Evolutionary conservation across 257 asterid species (phyloP), one percentile per base, ranked within the genome.

Genomic region (Gentiana straminea): DNA sequence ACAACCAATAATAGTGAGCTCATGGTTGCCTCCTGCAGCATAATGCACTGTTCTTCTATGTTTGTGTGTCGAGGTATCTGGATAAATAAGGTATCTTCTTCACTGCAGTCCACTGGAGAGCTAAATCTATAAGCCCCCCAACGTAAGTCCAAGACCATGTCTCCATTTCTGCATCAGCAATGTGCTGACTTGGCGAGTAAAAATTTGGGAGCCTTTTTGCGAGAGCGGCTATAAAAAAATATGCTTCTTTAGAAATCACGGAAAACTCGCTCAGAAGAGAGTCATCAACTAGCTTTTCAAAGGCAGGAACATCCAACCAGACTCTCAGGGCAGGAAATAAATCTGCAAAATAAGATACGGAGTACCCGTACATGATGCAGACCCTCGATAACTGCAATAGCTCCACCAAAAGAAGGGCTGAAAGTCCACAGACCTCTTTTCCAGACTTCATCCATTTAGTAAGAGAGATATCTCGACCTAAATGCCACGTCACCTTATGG

Each of bases 301-400:
- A 60, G 35, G 76, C 52, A 61, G 97, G 95, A 11, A 76, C 79
- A 60, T 73, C 71, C 77, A 92, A 59, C 98, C 97, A 88, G 54
- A 75, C 76, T 70, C 84, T 77, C 57, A 92, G 64, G 64, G 89
- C 76, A 32, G 94, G 73, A 66, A 83, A 84, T 34, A 88, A 61
- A 61, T 79, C 80, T 13, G 83, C 60, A 73, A 83, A 83, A 64
- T 81, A 82, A 34, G 94, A 83, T 47, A 80, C 76, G 68, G 72
- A 72, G 65, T 72, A 75, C 49, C 99, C 95, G 49, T 85, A 78
- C 51, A 51, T 73, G 51, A 85, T 60, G 65, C 87, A 81, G 74
- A 80, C 94, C 77, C 73, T 87, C 93, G 84, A 88, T 35, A 92
- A 68, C 44, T 95, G 92, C 60, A 88, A 77, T 66, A 85, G 98